A percentile compares a stretch with the other conserved stretches of the same genome.
These are phyloP conservation scores for Fusarium sp. DNA, from an alignment of 2,329 filamentous ascomycete species.

Conservation along the genomic window DNA sequence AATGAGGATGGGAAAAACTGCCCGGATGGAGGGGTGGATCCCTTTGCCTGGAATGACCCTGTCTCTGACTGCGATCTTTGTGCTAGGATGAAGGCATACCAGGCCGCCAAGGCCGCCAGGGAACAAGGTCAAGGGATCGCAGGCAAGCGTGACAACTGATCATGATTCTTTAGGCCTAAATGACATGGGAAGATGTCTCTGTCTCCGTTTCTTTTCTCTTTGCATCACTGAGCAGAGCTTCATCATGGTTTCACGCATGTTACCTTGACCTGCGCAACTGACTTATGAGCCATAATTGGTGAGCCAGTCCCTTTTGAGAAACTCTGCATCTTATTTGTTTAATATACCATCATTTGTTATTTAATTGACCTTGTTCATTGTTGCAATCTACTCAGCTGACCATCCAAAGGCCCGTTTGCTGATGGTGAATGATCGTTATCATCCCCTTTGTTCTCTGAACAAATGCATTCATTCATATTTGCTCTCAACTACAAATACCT, in stretches of 20 bases:
- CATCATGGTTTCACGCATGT: slow-evolving; percentile 19
- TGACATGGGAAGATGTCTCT: too few species aligned
- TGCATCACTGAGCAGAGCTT: slow-evolving; percentile 7
- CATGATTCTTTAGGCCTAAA: too few species aligned
- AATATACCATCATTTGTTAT: background rate
- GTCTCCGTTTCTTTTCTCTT: too few species aligned
- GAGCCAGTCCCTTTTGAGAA: background rate
- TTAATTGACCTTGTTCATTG: background rate
- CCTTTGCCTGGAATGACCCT: too few species aligned
- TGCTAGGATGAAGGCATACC: too few species aligned
- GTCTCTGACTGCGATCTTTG: too few species aligned
- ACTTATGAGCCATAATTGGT: background rate
- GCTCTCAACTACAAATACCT: background rate
- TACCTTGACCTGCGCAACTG: slow-evolving; percentile 3
- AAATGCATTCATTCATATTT: background rate
- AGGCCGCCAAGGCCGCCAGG: too few species aligned
- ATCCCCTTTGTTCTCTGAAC: background rate
- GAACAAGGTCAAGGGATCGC: too few species aligned
- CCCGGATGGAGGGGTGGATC: too few species aligned
- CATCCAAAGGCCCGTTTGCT: background rate
- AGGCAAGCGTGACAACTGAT: too few species aligned
- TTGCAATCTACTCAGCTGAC: background rate
- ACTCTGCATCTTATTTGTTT: background rate
- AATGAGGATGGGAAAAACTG: too few species aligned
- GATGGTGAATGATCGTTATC: background rate